A percentile compares a stretch with the other conserved stretches of the same genome.
phyloP scores from a whole-genome alignment of 2,329 filamentous ascomycete genomes.

The Penicillium sclerotigenum region DNA sequence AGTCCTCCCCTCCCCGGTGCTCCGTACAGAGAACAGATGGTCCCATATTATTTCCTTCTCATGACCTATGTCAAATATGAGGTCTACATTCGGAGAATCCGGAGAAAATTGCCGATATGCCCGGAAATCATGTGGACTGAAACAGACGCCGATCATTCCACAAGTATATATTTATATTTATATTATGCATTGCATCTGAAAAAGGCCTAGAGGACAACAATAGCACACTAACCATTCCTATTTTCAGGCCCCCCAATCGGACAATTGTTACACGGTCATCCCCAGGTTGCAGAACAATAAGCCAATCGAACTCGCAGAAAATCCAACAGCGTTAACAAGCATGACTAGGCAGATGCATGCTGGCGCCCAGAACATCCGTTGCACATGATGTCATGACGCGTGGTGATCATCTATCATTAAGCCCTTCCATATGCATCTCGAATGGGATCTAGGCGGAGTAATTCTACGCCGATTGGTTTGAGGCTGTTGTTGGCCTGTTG shows the following conservation, averaged over 20 bases:
- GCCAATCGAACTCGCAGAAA: neutral
- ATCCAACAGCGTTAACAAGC: conserved; percentile 18
- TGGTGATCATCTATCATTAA: neutral
- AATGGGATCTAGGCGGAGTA: neutral
- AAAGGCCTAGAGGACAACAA: neutral
- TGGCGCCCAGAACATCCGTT: neutral
- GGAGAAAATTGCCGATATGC: neutral
- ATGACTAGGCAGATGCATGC: neutral
- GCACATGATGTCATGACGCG: conserved; percentile 13
- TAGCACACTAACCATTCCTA: neutral
- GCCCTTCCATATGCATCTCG: neutral
- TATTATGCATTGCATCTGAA: neutral
- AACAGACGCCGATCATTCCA: neutral
- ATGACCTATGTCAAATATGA: neutral
- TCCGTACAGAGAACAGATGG: neutral
- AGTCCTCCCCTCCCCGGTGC: neutral
- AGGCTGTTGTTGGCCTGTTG: neutral
- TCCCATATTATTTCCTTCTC: neutral
- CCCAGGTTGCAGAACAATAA: neutral
- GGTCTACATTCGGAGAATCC: neutral
- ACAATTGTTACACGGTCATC: neutral
- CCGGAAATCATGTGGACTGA: neutral
- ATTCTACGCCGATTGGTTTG: neutral
- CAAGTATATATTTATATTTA: neutral
- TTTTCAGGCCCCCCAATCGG: neutral